Percentiles rank a stretch among this genome's conserved stretches.
phyloP scores from a whole-genome alignment of 129 eudicot genomes.

The Centrapalus pauciflorus region DNA sequence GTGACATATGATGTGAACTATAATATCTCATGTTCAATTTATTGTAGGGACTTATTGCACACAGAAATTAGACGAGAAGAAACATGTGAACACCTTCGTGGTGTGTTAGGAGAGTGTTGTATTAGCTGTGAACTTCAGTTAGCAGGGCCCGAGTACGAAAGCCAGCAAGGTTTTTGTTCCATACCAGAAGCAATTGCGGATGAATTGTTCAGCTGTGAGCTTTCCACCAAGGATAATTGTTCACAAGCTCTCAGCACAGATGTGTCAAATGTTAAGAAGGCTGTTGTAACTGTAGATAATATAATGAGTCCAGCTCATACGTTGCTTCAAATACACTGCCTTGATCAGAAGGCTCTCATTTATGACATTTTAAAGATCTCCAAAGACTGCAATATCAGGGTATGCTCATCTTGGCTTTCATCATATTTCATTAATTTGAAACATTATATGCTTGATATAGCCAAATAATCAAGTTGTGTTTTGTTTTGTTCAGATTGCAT shows the following conservation, averaged over 20 bases:
- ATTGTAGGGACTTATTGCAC: slow-evolving; percentile 60
- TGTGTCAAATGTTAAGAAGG: slow-evolving; percentile 35
- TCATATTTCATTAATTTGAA: not conserved
- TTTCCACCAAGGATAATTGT: slow-evolving; percentile 37
- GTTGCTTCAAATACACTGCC: slow-evolving; percentile 66
- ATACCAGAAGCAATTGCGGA: slow-evolving; percentile 46
- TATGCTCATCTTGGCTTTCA: slow-evolving; percentile 17
- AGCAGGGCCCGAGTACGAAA: slow-evolving; percentile 64
- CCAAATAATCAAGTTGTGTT: too few relatives aligned
- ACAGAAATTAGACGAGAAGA: slow-evolving; percentile 54
- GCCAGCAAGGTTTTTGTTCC: slow-evolving; percentile 47
- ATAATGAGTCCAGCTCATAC: slow-evolving; percentile 67
- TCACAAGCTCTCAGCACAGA: slow-evolving; percentile 56
- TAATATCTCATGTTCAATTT: not conserved
- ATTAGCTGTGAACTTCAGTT: slow-evolving; percentile 71
- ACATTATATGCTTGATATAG: too few relatives aligned
- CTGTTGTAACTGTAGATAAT: slow-evolving; percentile 58
- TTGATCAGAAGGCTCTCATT: slow-evolving; percentile 70
- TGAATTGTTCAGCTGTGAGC: slow-evolving; percentile 54
- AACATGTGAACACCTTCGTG: slow-evolving; percentile 42
- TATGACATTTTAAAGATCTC: slow-evolving; percentile 64
- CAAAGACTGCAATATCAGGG: slow-evolving; percentile 61
- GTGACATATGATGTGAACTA: not conserved
- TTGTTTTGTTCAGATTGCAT: slow-evolving; percentile 44
- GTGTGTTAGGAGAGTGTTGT: slow-evolving; percentile 61